phyloP scores from a whole-genome alignment of 768 basidiomycete genomes.

The Agrocybe pediades region DNA sequence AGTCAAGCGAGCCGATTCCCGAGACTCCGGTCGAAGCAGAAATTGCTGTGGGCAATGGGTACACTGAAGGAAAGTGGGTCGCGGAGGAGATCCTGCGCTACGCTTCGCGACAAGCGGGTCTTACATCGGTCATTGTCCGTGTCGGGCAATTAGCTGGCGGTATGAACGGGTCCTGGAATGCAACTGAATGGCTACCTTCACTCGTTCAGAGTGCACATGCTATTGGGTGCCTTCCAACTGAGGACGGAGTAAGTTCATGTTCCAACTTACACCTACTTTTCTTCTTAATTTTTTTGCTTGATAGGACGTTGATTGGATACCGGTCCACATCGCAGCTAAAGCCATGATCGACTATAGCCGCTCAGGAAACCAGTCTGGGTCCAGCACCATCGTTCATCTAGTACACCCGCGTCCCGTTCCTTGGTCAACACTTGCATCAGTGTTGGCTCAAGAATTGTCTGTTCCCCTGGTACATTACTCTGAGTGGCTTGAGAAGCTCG shows the following conservation, averaged over 20 bases:
- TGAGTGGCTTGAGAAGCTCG: conserved; percentile 27
- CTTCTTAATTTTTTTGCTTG: neutral
- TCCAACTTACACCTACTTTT: neutral
- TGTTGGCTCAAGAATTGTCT: conserved; percentile 15
- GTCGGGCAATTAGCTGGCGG: conserved; percentile 39
- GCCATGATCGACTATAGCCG: neutral
- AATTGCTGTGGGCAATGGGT: conserved; percentile 32
- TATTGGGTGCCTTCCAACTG: conserved; percentile 30
- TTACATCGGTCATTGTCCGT: conserved; percentile 34
- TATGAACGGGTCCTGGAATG: conserved; percentile 39
- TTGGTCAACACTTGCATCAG: conserved; percentile 16
- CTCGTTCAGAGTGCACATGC: conserved; percentile 29
- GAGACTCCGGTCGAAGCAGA: conserved; percentile 13
- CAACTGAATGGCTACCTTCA: conserved; percentile 41
- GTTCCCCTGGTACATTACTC: conserved; percentile 29
- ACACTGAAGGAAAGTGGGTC: conserved; percentile 41
- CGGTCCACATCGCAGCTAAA: neutral
- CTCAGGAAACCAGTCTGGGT: neutral
- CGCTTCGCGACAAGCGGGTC: conserved; percentile 32
- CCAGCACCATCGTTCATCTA: conserved; percentile 18
- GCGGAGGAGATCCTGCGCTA: conserved; percentile 18
- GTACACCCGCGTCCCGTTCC: conserved; percentile 27
- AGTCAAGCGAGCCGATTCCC: neutral
- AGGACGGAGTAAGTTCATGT: conserved; percentile 28
- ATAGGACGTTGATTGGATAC: conserved; percentile 2